These are phyloP conservation scores for Puya raimondii DNA, from an alignment of 176 grass and related monocot genomes.

Conservation along the genomic window DNA sequence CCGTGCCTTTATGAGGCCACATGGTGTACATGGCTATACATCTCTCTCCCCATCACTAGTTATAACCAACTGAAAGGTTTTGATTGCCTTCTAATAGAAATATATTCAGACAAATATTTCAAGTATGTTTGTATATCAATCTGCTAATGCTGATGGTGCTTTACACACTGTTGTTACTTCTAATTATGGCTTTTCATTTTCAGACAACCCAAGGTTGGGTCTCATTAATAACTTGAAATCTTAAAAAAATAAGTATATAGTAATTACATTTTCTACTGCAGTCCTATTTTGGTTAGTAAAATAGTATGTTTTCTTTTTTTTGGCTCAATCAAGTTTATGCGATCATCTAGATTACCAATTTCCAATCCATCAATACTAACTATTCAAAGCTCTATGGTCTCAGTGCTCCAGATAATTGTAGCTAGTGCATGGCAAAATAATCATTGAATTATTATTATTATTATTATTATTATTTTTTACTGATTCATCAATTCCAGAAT, in stretches of 20 bases:
- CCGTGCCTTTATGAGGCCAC: slow-evolving; percentile 38
- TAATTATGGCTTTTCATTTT: background rate
- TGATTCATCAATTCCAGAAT: too few relatives aligned
- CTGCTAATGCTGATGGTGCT: background rate
- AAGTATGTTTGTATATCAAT: background rate
- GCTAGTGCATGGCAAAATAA: too few relatives aligned
- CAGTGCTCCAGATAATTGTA: background rate
- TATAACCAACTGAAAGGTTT: background rate
- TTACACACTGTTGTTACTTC: background rate
- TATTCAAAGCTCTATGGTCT: background rate
- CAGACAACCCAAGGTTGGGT: background rate
- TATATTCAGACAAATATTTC: background rate
- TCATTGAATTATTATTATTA: background rate
- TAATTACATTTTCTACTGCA: too few relatives aligned
- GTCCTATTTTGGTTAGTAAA: too few relatives aligned
- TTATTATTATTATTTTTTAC: background rate
- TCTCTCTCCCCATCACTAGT: slow-evolving; percentile 12
- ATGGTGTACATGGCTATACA: slow-evolving; percentile 19
- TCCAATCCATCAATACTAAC: too few relatives aligned
- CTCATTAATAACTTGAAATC: too few relatives aligned
- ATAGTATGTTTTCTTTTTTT: too few relatives aligned
- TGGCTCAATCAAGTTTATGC: too few relatives aligned
- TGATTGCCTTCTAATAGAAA: background rate
- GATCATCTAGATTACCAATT: too few relatives aligned
- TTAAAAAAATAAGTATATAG: too few relatives aligned